These are phyloP conservation scores for Geranium incanum DNA, from an alignment of 441 rosid species.

Conservation along the genomic window DNA sequence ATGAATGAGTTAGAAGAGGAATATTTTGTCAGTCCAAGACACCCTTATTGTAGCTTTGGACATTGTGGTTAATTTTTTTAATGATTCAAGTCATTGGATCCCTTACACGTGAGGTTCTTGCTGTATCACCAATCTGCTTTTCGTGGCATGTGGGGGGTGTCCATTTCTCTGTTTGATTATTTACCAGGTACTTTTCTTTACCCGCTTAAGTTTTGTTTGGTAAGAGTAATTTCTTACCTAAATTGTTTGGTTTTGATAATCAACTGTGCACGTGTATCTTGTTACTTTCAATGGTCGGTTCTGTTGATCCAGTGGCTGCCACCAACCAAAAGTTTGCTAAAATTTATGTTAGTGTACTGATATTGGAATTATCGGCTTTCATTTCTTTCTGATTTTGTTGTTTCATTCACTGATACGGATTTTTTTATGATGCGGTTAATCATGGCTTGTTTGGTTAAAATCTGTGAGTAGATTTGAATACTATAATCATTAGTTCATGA, in stretches of 20 bases:
- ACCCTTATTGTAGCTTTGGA: constrained; percentile 7
- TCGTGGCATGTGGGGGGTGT: constrained; percentile 36
- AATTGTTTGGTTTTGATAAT: constrained; percentile 23
- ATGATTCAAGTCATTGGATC: constrained; percentile 34
- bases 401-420: neutral
- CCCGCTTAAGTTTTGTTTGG: neutral
- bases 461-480: neutral
- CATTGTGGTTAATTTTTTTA: constrained; percentile 1
- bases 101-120: constrained; percentile 44
- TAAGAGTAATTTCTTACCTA: neutral
- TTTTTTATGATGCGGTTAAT: neutral
- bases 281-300: constrained; percentile 8
- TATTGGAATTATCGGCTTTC: neutral
- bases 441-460: neutral
- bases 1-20: constrained; percentile 16
- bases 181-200: neutral
- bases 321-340: constrained; percentile 8
- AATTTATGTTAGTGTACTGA: constrained; percentile 3
- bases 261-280: constrained; percentile 8
- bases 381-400: neutral
- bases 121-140: constrained; percentile 23
- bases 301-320: constrained; percentile 3
- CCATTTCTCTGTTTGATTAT: constrained; percentile 14
- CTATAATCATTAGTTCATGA: neutral
- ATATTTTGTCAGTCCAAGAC: constrained; percentile 29